Percentiles rank a stretch among this genome's conserved stretches.
These are phyloP conservation scores for Zymoseptoria tritici DNA, from an alignment of 2,329 filamentous ascomycete genomes.

Conservation along the genomic window DNA sequence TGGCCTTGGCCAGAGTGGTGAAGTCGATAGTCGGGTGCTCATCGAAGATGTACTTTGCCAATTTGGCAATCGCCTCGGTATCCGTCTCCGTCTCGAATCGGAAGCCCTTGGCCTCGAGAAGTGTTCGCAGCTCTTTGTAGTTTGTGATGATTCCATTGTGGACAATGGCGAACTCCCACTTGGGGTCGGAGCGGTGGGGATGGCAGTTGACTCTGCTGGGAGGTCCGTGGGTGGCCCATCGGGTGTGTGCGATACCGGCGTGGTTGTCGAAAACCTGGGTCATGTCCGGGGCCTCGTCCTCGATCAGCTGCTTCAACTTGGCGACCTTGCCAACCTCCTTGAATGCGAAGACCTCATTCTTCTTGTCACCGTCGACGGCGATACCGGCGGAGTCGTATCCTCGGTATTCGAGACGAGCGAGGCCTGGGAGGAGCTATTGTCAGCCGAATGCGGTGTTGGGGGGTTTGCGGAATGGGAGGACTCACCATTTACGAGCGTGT, in stretches of 20 bases:
- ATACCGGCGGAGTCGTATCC: slow-evolving; percentile 97
- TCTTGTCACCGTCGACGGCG: slow-evolving; percentile 95
- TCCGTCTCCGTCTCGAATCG: slow-evolving; percentile 99
- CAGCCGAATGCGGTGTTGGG: slow-evolving; percentile 6
- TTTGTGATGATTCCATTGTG: slow-evolving; percentile 99
- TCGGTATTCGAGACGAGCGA: slow-evolving; percentile 93
- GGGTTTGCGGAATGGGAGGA: slow-evolving; percentile 16
- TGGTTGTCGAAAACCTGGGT: slow-evolving; percentile 96
- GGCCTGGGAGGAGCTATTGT: slow-evolving; percentile 51
- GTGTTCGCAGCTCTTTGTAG: slow-evolving; percentile 97
- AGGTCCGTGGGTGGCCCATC: slow-evolving; percentile 96
- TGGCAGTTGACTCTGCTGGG: slow-evolving; percentile 96
- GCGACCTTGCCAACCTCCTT: slow-evolving; percentile 99
- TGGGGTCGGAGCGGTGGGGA: slow-evolving; percentile 92
- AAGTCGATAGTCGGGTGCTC: slow-evolving; percentile 91
- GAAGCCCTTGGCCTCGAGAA: slow-evolving; percentile 91
- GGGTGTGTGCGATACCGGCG: slow-evolving; percentile 95
- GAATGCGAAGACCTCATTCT: slow-evolving; percentile 93
- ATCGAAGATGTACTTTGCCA: slow-evolving; percentile 96
- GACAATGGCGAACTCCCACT: slow-evolving; percentile 93
- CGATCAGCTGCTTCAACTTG: slow-evolving; percentile 90
- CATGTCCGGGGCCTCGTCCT: slow-evolving; percentile 71
- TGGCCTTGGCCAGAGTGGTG: slow-evolving; percentile 90
- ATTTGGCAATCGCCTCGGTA: slow-evolving; percentile 98
- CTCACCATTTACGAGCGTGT: slow-evolving; percentile 92